These are phyloP conservation scores for Starmera amethionina DNA, from an alignment of 805 yeast species.

Conservation along the genomic window DNA sequence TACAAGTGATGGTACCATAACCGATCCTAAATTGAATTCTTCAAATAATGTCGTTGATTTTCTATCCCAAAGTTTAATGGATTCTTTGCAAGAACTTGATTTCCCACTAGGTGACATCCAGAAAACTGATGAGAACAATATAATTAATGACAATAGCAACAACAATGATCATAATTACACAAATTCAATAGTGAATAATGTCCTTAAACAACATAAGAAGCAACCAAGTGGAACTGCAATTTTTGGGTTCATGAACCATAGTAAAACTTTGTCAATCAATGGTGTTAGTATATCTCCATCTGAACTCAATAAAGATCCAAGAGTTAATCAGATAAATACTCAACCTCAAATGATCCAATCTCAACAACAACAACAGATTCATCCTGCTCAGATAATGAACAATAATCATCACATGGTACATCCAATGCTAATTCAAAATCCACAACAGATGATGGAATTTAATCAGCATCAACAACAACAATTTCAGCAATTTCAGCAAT, in stretches of 20 bases:
- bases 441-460: background rate
- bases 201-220: constrained; percentile 34
- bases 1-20: no score
- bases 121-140: constrained; percentile 2
- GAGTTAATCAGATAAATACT: constrained; percentile 21
- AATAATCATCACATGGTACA: background rate
- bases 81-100: constrained; percentile 50
- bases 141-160: constrained; percentile 4
- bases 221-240: constrained; percentile 73
- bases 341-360: constrained; percentile 13
- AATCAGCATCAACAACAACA: background rate
- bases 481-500: constrained; percentile 2
- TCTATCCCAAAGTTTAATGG: constrained; percentile 41
- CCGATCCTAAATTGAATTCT: no score
- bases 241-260: constrained; percentile 62
- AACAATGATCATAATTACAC: constrained; percentile 2
- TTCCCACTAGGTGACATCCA: constrained; percentile 35
- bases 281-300: background rate
- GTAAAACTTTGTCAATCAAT: constrained; percentile 45
- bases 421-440: background rate
- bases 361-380: constrained; percentile 1
- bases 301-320: constrained; percentile 8
- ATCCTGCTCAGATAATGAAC: background rate
- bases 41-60: constrained; percentile 29
- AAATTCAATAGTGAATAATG: no score